These are phyloP conservation scores for Trypanosoma vivax DNA, from an alignment of 208 protist genomes.

Conservation along the genomic window DNA sequence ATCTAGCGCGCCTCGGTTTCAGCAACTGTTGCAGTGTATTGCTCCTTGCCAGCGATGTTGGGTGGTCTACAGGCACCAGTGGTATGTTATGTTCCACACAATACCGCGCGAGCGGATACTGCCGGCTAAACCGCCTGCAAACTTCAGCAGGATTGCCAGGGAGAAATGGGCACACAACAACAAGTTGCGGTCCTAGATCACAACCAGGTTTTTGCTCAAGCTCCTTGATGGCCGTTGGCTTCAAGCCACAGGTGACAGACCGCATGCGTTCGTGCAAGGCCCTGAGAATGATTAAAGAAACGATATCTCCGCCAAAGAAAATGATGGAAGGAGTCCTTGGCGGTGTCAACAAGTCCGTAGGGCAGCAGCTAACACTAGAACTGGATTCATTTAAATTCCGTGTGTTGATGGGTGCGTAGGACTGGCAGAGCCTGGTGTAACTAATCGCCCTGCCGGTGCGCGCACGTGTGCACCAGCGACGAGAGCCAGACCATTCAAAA, in stretches of 20 bases:
- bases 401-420: too few species aligned
- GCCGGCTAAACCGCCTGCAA: constrained; percentile 37
- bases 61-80: constrained; percentile 63
- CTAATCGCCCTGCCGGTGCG: too few species aligned
- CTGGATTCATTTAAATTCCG: too few species aligned
- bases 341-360: too few species aligned
- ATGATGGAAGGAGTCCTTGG: constrained; percentile 30
- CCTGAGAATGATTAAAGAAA: constrained; percentile 65
- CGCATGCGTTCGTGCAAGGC: constrained; percentile 61
- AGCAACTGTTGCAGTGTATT: constrained; percentile 49
- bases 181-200: constrained; percentile 29
- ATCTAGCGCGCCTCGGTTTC: background rate
- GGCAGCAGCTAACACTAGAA: too few species aligned
- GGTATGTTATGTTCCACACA: constrained; percentile 51
- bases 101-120: constrained; percentile 77
- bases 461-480: too few species aligned
- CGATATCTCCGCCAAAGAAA: constrained; percentile 81
- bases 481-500: too few species aligned
- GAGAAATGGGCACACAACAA: constrained; percentile 68
- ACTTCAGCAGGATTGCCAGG: constrained; percentile 30
- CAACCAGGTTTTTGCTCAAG: background rate
- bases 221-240: background rate
- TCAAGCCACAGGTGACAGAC: constrained; percentile 3
- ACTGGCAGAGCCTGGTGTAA: too few species aligned
- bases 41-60: constrained; percentile 49